These are phyloP conservation scores for Phytopythium oedochilum DNA, from an alignment of 352 stramenopile genomes.

Conservation along the genomic window DNA sequence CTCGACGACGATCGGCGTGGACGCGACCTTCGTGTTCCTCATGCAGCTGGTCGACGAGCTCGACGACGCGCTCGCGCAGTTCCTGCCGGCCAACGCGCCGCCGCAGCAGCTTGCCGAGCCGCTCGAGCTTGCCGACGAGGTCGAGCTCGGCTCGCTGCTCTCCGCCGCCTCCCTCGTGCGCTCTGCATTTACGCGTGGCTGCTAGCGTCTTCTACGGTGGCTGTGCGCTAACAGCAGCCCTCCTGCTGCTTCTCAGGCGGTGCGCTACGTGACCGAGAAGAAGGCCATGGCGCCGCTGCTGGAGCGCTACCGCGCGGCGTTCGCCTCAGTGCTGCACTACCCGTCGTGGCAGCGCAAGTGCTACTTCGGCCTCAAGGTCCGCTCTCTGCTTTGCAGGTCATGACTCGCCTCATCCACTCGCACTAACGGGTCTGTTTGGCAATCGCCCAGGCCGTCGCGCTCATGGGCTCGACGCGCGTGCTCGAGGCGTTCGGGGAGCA, in stretches of 20 bases:
- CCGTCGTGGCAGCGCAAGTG: conserved; percentile 33
- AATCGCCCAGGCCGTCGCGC: conserved; percentile 37
- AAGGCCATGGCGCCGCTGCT: conserved; percentile 55
- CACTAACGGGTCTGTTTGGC: no score
- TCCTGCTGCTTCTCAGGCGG: conserved; percentile 23
- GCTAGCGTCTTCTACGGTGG: no score
- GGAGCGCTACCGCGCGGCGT: conserved; percentile 41
- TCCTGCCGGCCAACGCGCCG: conserved; percentile 15
- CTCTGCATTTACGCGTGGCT: not conserved
- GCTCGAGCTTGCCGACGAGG: conserved; percentile 46
- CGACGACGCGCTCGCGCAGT: conserved; percentile 41
- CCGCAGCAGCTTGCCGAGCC: conserved; percentile 10
- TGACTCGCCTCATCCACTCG: no score
- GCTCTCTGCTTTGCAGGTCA: no score
- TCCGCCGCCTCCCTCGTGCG: conserved; percentile 53
- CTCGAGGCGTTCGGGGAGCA: conserved; percentile 61
- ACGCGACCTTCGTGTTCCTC: conserved; percentile 57
- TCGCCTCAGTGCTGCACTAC: conserved; percentile 45
- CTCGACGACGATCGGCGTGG: conserved; percentile 52
- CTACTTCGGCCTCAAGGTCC: conserved; percentile 48
- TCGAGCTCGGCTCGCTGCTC: conserved; percentile 66
- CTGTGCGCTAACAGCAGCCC: no score
- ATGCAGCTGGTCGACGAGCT: conserved; percentile 63
- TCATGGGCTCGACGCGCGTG: conserved; percentile 60
- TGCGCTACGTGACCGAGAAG: conserved; percentile 73